Conservation (phyloP, 345 rosid species). For the Lenwebbia sp. region DNA sequence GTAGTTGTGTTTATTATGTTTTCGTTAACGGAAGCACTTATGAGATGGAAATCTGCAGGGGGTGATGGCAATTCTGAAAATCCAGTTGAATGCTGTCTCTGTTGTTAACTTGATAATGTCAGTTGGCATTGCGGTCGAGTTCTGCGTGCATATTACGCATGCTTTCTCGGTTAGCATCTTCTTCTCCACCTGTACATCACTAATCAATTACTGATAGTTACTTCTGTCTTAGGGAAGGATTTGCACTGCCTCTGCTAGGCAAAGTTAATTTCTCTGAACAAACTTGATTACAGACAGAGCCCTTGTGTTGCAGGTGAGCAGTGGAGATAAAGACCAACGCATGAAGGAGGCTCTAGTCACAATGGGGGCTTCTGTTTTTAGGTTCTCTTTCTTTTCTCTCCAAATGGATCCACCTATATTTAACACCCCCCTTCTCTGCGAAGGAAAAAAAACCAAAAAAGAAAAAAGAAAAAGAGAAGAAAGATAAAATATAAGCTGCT, state of each 20-base stretch:
- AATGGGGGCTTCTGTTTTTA: constrained; percentile 99
- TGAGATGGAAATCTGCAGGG: constrained; percentile 53
- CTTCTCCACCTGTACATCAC: not conserved
- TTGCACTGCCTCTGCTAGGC: not conserved
- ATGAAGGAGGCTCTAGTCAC: constrained; percentile 75
- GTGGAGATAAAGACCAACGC: constrained; percentile 67
- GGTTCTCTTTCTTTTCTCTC: constrained; percentile 25
- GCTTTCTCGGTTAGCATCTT: constrained; percentile 66
- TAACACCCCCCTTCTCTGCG: not conserved
- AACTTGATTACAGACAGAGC: not conserved
- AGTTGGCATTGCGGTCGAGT: constrained; percentile 93
- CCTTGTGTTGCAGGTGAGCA: constrained; percentile 43
- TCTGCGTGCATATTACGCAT: constrained; percentile 90
- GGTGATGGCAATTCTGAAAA: constrained; percentile 76
- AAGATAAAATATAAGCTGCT: not conserved
- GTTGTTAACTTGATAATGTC: constrained; percentile 96
- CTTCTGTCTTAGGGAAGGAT: not conserved
- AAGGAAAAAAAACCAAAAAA: too few relatives aligned
- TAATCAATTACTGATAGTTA: not conserved
- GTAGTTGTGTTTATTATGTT: not conserved
- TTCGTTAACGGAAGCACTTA: not conserved
- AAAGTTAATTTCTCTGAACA: not conserved
- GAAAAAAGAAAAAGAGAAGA: too few relatives aligned
- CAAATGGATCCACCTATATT: not conserved
- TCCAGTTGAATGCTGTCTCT: constrained; percentile 92